Conservation (phyloP, 106 monocot genomes). For the Acorus calamus region DNA sequence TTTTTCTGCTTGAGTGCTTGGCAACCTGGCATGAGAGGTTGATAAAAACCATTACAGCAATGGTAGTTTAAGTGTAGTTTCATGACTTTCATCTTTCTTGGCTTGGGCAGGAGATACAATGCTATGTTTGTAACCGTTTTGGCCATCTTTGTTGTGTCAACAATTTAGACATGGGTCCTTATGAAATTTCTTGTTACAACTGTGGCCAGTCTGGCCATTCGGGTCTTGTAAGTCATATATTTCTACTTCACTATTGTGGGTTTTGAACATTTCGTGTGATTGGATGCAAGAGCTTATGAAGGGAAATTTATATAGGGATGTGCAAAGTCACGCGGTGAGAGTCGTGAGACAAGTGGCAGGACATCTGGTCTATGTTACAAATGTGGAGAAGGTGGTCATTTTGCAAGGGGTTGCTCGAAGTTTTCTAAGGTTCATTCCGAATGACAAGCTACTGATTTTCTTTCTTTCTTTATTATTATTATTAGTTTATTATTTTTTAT, state of each 20-base stretch:
- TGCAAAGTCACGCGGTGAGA: conserved; percentile 50
- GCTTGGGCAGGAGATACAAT: conserved; percentile 67
- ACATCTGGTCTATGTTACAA: conserved; percentile 55
- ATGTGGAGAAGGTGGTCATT: conserved; percentile 95
- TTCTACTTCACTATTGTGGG: neutral
- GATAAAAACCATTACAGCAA: too few relatives aligned
- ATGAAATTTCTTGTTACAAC: conserved; percentile 65
- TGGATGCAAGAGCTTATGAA: neutral
- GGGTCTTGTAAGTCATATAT: conserved; percentile 53
- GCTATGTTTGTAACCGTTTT: conserved; percentile 70
- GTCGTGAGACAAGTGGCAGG: conserved; percentile 16
- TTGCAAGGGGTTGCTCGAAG: conserved; percentile 79
- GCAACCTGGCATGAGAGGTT: too few relatives aligned
- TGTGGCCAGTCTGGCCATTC: conserved; percentile 77
- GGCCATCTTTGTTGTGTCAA: conserved; percentile 90
- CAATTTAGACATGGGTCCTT: conserved; percentile 29
- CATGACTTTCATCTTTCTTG: neutral
- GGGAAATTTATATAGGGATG: conserved; percentile 42
- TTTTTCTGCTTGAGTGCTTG: neutral
- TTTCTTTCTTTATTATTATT: neutral
- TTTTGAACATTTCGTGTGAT: conserved; percentile 1
- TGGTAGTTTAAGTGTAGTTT: neutral
- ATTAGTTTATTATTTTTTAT: neutral
- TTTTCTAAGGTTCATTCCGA: conserved; percentile 28
- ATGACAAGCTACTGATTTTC: neutral